Conservation (phyloP, 2,329 filamentous ascomycete genomes). For the Diaporthe citriasiana region DNA sequence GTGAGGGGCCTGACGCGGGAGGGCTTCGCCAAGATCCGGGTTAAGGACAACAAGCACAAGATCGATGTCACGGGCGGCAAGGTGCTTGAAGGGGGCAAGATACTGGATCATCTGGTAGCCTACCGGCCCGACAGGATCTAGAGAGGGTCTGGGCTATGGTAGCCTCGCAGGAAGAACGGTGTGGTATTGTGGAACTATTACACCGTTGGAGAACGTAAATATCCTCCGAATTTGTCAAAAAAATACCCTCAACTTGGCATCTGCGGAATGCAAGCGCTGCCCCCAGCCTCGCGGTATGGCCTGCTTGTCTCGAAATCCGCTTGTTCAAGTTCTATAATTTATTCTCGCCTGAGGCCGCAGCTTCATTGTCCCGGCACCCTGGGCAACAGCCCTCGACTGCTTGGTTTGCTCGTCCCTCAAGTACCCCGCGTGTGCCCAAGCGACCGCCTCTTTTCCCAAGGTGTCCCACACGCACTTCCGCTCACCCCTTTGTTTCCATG, state of each 20-base stretch:
- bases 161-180: not conserved
- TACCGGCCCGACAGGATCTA: slow-evolving; percentile 37
- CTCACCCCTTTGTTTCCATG: not conserved
- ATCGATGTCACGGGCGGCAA: slow-evolving; percentile 70
- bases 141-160: not conserved
- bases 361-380: not conserved
- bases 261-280: not conserved
- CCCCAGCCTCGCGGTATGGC: not conserved
- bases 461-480: not conserved
- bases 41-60: slow-evolving; percentile 66
- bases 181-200: not conserved
- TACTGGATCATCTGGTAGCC: slow-evolving; percentile 68
- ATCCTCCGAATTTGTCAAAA: too few relatives aligned
- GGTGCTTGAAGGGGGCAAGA: slow-evolving; percentile 70
- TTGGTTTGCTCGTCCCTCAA: not conserved
- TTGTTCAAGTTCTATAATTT: not conserved
- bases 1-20: slow-evolving; percentile 68
- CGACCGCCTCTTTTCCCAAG: not conserved
- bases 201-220: not conserved
- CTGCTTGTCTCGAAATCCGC: not conserved
- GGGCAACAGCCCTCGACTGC: not conserved
- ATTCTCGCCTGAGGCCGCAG: slow-evolving; percentile 8
- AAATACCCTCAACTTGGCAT: not conserved
- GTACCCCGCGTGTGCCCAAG: not conserved
- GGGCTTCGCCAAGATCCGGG: slow-evolving; percentile 66